Conservation (phyloP, 495 filamentous ascomycete species). For the Niebla homalea region DNA sequence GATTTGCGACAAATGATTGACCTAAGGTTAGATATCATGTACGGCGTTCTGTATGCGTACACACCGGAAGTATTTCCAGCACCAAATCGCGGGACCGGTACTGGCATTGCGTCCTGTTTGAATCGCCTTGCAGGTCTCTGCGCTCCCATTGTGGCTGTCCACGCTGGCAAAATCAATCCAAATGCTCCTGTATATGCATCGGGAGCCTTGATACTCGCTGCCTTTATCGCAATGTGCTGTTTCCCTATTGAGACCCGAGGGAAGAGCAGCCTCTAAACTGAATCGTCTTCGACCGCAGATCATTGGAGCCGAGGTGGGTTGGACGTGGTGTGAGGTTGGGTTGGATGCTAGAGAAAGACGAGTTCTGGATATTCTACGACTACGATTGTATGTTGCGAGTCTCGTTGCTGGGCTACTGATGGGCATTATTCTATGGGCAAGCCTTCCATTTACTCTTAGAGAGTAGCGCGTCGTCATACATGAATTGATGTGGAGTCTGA, state of each 20-base stretch:
- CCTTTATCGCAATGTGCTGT: conserved; percentile 36
- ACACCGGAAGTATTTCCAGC: conserved; percentile 51
- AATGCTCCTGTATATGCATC: conserved; percentile 41
- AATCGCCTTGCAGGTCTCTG: conserved; percentile 46
- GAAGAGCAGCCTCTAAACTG: conserved; percentile 31
- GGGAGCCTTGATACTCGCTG: conserved; percentile 36
- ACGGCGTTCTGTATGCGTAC: conserved; percentile 47
- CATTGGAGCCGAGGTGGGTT: not conserved
- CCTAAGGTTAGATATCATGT: conserved; percentile 37
- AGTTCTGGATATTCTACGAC: not conserved
- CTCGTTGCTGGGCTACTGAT: too few species aligned
- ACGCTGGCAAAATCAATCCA: conserved; percentile 28
- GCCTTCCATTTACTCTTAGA: too few species aligned
- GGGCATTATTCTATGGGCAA: too few species aligned
- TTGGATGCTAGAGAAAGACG: not conserved
- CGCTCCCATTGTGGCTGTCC: conserved; percentile 44
- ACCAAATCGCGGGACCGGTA: conserved; percentile 43
- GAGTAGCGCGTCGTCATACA: too few species aligned
- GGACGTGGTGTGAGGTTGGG: not conserved
- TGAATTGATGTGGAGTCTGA: too few species aligned
- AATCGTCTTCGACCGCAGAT: not conserved
- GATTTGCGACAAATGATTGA: not conserved
- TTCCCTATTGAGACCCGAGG: conserved; percentile 43
- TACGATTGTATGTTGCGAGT: too few species aligned
- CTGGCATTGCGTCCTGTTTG: conserved; percentile 42